These are phyloP conservation scores for Wakefieldia striispora DNA, from an alignment of 768 basidiomycete species.

Conservation along the genomic window DNA sequence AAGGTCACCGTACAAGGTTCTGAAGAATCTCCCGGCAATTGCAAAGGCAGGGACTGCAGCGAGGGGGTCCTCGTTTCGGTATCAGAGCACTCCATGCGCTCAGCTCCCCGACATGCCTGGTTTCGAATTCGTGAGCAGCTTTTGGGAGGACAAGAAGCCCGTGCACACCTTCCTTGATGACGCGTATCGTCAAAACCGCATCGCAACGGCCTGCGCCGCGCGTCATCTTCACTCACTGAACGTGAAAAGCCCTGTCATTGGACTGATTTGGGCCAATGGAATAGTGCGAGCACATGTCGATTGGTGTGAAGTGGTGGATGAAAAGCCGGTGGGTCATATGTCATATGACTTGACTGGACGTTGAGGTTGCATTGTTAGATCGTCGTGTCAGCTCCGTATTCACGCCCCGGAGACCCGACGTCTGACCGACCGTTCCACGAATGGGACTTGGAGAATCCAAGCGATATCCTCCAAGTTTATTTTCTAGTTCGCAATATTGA, in stretches of 20 bases:
- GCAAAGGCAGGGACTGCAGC: conserved; percentile 36
- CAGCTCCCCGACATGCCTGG: conserved; percentile 44
- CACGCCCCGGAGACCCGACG: conserved; percentile 16
- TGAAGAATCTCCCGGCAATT: conserved; percentile 40
- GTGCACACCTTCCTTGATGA: conserved; percentile 46
- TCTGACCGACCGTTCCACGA: conserved; percentile 39
- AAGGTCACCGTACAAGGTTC: conserved; percentile 46
- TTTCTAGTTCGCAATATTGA: conserved; percentile 54
- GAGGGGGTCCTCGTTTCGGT: conserved; percentile 47
- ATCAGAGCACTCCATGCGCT: conserved; percentile 48
- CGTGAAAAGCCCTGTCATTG: conserved; percentile 48
- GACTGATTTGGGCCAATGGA: conserved; percentile 53
- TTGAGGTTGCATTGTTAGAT: conserved; percentile 30
- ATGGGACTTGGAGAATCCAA: conserved; percentile 46
- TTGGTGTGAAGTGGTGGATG: conserved; percentile 43
- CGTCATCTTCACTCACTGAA: conserved; percentile 50
- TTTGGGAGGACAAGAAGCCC: conserved; percentile 64
- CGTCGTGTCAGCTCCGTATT: conserved; percentile 50
- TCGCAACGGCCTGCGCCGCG: conserved; percentile 48
- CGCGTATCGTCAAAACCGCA: conserved; percentile 58
- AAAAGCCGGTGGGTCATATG: conserved; percentile 33
- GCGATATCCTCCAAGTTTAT: conserved; percentile 48
- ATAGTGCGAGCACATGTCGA: conserved; percentile 54
- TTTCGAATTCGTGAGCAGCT: conserved; percentile 53
- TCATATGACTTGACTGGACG: background rate